Evolutionary conservation across 2,329 filamentous ascomycete genomes (phyloP), one percentile per base, ranked within the genome.

Genomic region (Diaporthe aspalathi): DNA sequence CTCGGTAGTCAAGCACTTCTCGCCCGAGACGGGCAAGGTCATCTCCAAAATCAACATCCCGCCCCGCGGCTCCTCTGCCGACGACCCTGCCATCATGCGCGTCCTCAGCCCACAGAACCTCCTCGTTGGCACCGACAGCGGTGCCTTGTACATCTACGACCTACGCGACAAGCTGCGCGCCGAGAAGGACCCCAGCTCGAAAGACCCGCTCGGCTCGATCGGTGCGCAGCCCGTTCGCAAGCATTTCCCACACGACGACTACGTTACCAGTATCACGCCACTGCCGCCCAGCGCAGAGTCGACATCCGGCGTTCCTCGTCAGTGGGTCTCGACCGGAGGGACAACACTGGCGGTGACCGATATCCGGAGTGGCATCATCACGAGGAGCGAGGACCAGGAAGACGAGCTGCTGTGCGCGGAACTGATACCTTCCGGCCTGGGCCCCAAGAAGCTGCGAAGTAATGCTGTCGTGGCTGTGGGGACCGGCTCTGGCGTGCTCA

Each of bases 251-350:
- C 96, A 99, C 82, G 91, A 93, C 76, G 95, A 98, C 83, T 98
- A 97, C 81, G 90, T 99, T 68, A 96, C 95, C 40, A 95, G 93
- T 63, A 87, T 99, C 54, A 93, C 93, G 0, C 91, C 95, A 1
- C 88, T 99, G 0, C 94, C 95, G 0, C 88, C 95, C 0, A 92
- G 92, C 2, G 88, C 91, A 38, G 90, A 92, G 70, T 96, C 93
- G 80, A 97, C 94, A 0, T 95, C 92, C 22, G 95, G 95, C 6
- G 95, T 93, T 80, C 91, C 93, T 77, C 97, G 97, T 82, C 95
- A 98, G 83, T 99, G 94, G 93, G 89, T 98, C 67, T 96, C 93
- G 47, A 98, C 95, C 0, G 96, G 96, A 43, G 95, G 94, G 54
- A 95, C 94, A 1, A 98, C 95, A 0, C 84, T 99, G 24, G 94